A percentile compares a stretch with the other conserved stretches of the same genome.
Conservation (phyloP, 1,284 basidiomycete genomes). For the Microbotryum violaceum region DNA sequence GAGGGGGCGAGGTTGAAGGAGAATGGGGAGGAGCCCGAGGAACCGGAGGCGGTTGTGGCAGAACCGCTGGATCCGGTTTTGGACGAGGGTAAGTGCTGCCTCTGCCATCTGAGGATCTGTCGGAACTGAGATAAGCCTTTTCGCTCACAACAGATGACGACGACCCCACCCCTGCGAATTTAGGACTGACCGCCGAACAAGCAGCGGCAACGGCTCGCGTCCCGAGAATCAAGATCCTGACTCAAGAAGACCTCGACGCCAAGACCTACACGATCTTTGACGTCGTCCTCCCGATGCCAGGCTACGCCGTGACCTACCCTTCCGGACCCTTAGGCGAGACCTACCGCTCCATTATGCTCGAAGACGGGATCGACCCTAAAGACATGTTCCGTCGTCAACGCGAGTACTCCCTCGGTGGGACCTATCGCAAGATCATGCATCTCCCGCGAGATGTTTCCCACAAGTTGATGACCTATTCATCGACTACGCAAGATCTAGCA, state of each 20-base stretch:
- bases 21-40: constrained; percentile 38
- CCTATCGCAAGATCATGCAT: constrained; percentile 86
- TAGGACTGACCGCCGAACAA: constrained; percentile 10
- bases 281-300: constrained; percentile 90
- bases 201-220: constrained; percentile 32
- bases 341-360: constrained; percentile 68
- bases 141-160: constrained; percentile 4
- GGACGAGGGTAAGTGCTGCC: constrained; percentile 3
- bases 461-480: constrained; percentile 77
- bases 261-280: constrained; percentile 73
- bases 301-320: constrained; percentile 87
- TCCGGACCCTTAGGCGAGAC: constrained; percentile 74
- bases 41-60: constrained; percentile 27
- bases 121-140: background rate
- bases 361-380: constrained; percentile 79
- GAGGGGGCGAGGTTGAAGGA: constrained; percentile 40
- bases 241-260: constrained; percentile 62
- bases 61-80: constrained; percentile 3
- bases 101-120: background rate
- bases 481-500: constrained; percentile 80
- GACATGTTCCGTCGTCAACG: constrained; percentile 81
- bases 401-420: constrained; percentile 51
- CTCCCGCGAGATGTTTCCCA: constrained; percentile 72
- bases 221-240: constrained; percentile 64
- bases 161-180: constrained; percentile 7